Conservation (phyloP, 2,329 filamentous ascomycete species). For the Aspergillus japonicus region DNA sequence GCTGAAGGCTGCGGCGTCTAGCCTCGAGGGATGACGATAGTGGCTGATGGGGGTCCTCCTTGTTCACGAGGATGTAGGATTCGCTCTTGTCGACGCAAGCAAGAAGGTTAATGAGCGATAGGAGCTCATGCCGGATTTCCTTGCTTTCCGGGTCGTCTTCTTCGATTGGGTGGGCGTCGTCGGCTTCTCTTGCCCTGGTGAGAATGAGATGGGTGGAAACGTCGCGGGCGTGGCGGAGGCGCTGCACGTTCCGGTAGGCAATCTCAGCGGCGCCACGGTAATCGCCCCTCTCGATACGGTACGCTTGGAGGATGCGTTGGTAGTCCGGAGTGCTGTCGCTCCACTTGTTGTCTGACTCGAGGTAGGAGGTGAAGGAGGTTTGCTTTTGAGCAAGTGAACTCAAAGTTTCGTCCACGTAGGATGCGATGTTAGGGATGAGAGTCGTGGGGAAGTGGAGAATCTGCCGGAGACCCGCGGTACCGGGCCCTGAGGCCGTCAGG, state of each 20-base stretch:
- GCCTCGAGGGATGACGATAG: constrained; percentile 33
- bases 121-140: constrained; percentile 65
- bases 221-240: constrained; percentile 44
- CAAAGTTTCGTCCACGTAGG: constrained; percentile 76
- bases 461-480: constrained; percentile 49
- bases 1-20: constrained; percentile 38
- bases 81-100: constrained; percentile 80
- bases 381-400: constrained; percentile 68
- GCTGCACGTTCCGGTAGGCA: constrained; percentile 56
- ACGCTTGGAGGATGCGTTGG: constrained; percentile 87
- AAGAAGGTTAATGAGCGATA: constrained; percentile 90
- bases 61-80: constrained; percentile 66
- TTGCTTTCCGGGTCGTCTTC: constrained; percentile 52
- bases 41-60: constrained; percentile 28
- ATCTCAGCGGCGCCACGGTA: constrained; percentile 73
- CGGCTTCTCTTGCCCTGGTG: constrained; percentile 37
- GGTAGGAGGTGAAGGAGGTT: constrained; percentile 55
- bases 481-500: constrained; percentile 40
- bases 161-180: constrained; percentile 30
- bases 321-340: constrained; percentile 60
- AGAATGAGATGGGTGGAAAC: constrained; percentile 36
- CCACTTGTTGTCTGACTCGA: constrained; percentile 38
- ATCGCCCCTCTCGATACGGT: constrained; percentile 79
- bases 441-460: constrained; percentile 73
- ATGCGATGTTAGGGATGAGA: constrained; percentile 63